Conservation (phyloP, 768 basidiomycete species). For the Lentinula detonsa region DNA sequence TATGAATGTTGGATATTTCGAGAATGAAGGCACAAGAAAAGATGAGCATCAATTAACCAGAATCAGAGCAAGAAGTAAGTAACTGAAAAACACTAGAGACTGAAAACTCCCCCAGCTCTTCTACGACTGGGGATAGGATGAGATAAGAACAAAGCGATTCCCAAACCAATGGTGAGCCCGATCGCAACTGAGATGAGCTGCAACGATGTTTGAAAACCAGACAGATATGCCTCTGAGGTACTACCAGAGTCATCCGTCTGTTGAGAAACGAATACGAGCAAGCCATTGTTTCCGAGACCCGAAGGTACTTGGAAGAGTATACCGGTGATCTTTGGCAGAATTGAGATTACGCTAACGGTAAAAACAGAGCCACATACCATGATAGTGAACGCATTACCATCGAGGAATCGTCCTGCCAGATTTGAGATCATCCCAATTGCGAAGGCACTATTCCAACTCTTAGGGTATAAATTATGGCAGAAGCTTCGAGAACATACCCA, state of each 20-base stretch:
- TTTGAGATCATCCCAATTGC: conserved; percentile 78
- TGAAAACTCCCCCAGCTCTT: conserved; percentile 57
- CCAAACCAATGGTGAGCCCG: conserved; percentile 75
- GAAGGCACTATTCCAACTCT: conserved; percentile 46
- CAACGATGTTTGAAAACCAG: conserved; percentile 70
- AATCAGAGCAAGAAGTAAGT: background rate
- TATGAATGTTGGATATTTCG: too few species aligned
- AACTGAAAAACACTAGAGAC: conserved; percentile 30
- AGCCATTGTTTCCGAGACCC: conserved; percentile 73
- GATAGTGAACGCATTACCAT: conserved; percentile 73
- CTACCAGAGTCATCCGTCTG: conserved; percentile 42
- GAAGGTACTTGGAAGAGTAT: conserved; percentile 84
- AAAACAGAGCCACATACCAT: conserved; percentile 40
- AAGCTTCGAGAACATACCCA: conserved; percentile 33
- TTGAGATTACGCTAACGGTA: background rate
- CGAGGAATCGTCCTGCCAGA: conserved; percentile 67
- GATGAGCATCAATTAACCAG: background rate
- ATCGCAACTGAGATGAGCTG: conserved; percentile 75
- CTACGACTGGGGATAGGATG: conserved; percentile 56
- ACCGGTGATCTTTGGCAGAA: conserved; percentile 50
- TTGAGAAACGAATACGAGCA: conserved; percentile 62
- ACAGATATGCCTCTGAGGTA: conserved; percentile 43
- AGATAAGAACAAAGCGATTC: conserved; percentile 61
- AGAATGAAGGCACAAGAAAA: background rate
- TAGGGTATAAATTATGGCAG: background rate